These are phyloP conservation scores for Erysimum pusillum DNA, from an alignment of 441 rosid species.

Conservation along the genomic window DNA sequence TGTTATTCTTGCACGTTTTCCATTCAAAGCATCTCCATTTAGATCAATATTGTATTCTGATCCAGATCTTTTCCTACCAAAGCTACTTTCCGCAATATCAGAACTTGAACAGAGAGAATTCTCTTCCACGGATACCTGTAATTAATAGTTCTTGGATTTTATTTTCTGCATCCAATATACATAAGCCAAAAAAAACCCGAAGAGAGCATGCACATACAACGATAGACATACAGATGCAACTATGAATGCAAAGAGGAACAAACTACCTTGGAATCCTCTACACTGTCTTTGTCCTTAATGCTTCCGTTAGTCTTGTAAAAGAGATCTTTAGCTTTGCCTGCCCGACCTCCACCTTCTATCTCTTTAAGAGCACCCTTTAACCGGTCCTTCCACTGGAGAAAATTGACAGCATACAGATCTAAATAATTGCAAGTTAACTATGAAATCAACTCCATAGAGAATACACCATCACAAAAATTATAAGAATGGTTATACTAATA, in stretches of 20 bases:
- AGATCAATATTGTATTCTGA: slow-evolving; percentile 59
- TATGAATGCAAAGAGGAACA: slow-evolving; percentile 43
- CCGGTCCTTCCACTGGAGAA: slow-evolving; percentile 93
- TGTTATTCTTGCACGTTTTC: slow-evolving; percentile 75
- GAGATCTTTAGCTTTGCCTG: slow-evolving; percentile 58
- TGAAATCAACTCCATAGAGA: slow-evolving; percentile 17
- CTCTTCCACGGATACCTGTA: slow-evolving; percentile 64
- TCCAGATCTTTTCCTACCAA: slow-evolving; percentile 81
- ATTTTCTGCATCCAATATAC: slow-evolving; percentile 15
- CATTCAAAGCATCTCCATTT: slow-evolving; percentile 61
- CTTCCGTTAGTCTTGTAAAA: slow-evolving; percentile 63
- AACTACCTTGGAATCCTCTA: slow-evolving; percentile 59
- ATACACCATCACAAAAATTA: slow-evolving; percentile 3
- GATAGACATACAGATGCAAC: slow-evolving; percentile 31
- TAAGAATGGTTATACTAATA: slow-evolving; percentile 25
- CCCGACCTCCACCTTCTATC: slow-evolving; percentile 71
- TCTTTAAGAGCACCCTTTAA: slow-evolving; percentile 76
- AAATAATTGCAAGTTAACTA: slow-evolving; percentile 22
- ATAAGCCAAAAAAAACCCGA: slow-evolving; percentile 1
- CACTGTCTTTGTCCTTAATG: slow-evolving; percentile 59
- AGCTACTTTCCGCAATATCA: slow-evolving; percentile 54
- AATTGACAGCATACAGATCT: slow-evolving; percentile 37
- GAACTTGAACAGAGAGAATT: slow-evolving; percentile 49
- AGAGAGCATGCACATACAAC: slow-evolving; percentile 19
- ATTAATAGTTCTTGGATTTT: slow-evolving; percentile 39